These are phyloP conservation scores for Mortierella antarctica DNA, from an alignment of 192 early-diverging fungal species.

Conservation along the genomic window DNA sequence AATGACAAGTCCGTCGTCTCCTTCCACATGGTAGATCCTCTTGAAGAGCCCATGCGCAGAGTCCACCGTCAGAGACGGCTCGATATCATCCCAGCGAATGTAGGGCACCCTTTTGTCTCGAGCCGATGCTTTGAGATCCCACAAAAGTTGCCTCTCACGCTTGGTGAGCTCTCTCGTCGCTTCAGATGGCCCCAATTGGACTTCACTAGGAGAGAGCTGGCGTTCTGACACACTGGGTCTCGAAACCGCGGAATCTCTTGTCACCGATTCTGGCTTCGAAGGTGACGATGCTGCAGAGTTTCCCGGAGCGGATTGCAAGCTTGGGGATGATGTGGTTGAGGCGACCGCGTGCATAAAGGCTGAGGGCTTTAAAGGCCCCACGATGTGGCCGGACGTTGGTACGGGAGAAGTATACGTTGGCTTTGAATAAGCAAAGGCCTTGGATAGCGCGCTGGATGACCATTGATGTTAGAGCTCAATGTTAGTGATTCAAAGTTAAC, in stretches of 20 bases:
- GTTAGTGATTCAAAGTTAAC: too few relatives aligned
- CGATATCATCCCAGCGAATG: slow-evolving; percentile 32
- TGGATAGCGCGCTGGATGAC: too few relatives aligned
- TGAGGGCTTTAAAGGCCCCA: neutral
- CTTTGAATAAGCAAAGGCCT: too few relatives aligned
- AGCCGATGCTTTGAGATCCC: slow-evolving; percentile 25
- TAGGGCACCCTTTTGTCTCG: slow-evolving; percentile 45
- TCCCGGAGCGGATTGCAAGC: neutral
- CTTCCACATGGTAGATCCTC: slow-evolving; percentile 63
- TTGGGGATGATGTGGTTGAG: neutral
- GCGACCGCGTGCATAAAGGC: neutral
- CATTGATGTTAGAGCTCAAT: too few relatives aligned
- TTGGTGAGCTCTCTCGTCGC: slow-evolving; percentile 35
- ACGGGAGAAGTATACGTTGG: too few relatives aligned
- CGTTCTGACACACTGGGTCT: slow-evolving; percentile 14
- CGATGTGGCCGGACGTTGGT: too few relatives aligned
- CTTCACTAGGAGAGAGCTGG: slow-evolving; percentile 27
- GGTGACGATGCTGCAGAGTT: slow-evolving; percentile 16
- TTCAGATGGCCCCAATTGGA: slow-evolving; percentile 9
- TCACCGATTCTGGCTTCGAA: slow-evolving; percentile 2
- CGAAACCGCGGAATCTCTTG: neutral
- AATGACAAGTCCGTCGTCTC: slow-evolving; percentile 57
- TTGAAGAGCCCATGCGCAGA: slow-evolving; percentile 69
- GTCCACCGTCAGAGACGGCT: slow-evolving; percentile 47
- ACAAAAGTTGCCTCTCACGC: slow-evolving; percentile 30